Conservation (phyloP, 148 eudicot species). For the Simmondsia chinensis region DNA sequence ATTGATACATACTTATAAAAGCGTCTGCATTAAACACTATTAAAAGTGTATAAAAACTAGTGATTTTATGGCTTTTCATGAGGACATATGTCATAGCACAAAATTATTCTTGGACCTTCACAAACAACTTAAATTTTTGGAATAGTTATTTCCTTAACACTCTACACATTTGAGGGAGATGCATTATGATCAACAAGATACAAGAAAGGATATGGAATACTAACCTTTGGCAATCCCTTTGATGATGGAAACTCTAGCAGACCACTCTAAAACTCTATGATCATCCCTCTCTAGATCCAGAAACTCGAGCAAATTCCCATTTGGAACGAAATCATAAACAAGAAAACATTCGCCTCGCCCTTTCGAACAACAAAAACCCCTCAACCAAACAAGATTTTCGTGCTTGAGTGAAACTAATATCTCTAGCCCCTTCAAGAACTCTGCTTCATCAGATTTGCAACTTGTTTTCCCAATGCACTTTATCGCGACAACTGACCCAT, state of each 20-base stretch:
- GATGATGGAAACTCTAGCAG: slow-evolving; percentile 60
- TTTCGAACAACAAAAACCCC: slow-evolving; percentile 90
- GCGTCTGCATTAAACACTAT: no score
- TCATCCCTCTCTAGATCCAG: slow-evolving; percentile 48
- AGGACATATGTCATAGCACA: no score
- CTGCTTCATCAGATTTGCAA: slow-evolving; percentile 74
- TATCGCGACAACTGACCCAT: slow-evolving; percentile 67
- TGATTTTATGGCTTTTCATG: no score
- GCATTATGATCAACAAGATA: neutral
- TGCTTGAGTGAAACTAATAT: slow-evolving; percentile 65
- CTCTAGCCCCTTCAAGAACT: slow-evolving; percentile 76
- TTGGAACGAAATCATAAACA: slow-evolving; percentile 66
- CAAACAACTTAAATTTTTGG: no score
- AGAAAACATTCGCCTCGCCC: slow-evolving; percentile 92
- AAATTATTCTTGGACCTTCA: no score
- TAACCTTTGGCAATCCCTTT: slow-evolving; percentile 87
- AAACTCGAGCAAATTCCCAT: slow-evolving; percentile 63
- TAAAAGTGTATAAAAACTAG: no score
- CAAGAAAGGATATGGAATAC: slow-evolving; percentile 5
- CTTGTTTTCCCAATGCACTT: slow-evolving; percentile 75
- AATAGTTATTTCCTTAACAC: no score
- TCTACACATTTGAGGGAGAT: neutral
- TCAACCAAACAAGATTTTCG: slow-evolving; percentile 55
- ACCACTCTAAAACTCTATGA: slow-evolving; percentile 58
- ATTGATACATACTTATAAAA: no score